Evolutionary conservation across 2,329 filamentous ascomycete genomes (phyloP), one percentile per base, ranked within the genome.

Genomic region (Fusarium virguliforme): DNA sequence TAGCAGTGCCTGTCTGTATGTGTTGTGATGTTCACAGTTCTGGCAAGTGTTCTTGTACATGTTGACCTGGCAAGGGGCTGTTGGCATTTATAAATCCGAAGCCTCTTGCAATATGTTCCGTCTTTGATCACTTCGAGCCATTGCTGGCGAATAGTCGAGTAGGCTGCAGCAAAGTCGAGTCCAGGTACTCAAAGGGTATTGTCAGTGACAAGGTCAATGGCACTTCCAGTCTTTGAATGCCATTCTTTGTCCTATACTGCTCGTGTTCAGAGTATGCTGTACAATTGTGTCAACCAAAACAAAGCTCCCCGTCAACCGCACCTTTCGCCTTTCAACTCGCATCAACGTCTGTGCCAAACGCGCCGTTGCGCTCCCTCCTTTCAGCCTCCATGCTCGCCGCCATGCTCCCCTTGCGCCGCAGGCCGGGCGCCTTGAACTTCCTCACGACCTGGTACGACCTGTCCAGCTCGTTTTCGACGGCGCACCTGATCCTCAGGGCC

Each of bases 401-500:
- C 72, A 83, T 80, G 66, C 81, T 83, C 22, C 80, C 81, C 74
- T 85, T 87, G 46, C 85, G 79, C 64, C 85, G 80, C 48, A 87
- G 72, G 4, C 83, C 85, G 1, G 85, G 85, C 1, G 87, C 86
- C 76, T 88, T 88, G 32, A 88, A 79, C 68, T 91, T 87, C 66
- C 94, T 85, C 0, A 95, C 92, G 63, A 92, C 84, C 80, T 97
- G 93, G 79, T 97, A 98, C 0, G 93, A 92, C 51, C 91, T 85
- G 79, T 98, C 95, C 10, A 98, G 85, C 78, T 97, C 94, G 61
- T 94, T 91, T 80, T 98, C 95, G 8, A 98, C 88, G 5, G 91
- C 92, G 79, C 94, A 96, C 7, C 95, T 85, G 7, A 97, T 91
- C 74, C 92, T 91, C 67, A 98, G 81, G 13, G 94, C 94, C 34